Evolutionary conservation across 768 basidiomycete genomes (phyloP), one percentile per base, ranked within the genome.

Genomic region (Trametes villosa): DNA sequence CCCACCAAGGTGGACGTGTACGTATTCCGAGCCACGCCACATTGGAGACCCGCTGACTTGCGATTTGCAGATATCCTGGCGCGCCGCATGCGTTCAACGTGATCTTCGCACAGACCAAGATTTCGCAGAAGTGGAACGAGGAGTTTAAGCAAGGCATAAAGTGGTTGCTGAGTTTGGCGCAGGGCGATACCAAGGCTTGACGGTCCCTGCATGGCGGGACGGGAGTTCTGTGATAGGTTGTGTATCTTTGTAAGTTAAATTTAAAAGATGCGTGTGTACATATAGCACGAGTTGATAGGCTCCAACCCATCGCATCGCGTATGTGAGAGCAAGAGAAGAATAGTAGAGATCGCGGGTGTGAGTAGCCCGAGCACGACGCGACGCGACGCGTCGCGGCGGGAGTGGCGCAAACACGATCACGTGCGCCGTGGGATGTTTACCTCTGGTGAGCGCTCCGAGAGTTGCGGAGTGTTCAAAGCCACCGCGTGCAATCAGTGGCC

Each of bases 1-100:
- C 40, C 54, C 15, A 70, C 68, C n/a, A 70, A 61, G 38, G 20
- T 70, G 12, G 65, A 67, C 33, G 45, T 69, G 70, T 73, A 26
- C 38, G 67, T 66, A 6, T 38, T n/a, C 1, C 27, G n/a, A n/a
- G 2, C 27, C 24, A 12, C 9, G 9, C 15, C 15, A 17, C 26
- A 0, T 49, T 34, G 8, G 20, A 31, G n/a, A 34, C 33, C 42
- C 1, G 7, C 31, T 34, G 36, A 50, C 24, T 17, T n/a, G 22
- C 20, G 7, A 24, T 30, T 8, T 36, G 8, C 36, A 71, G 70
- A 42, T 71, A 72, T 52, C 70, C 71, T 4, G 71, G 71, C 17
- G 53, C 69, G 12, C 67, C 67, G 26, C 71, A 72, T 31, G 68
- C 57, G 18, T 67, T 68, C 57, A 40, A 40, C 22, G 38, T 24